phyloP scores from a whole-genome alignment of 495 filamentous ascomycete species.

The Endocarpon pusillum region DNA sequence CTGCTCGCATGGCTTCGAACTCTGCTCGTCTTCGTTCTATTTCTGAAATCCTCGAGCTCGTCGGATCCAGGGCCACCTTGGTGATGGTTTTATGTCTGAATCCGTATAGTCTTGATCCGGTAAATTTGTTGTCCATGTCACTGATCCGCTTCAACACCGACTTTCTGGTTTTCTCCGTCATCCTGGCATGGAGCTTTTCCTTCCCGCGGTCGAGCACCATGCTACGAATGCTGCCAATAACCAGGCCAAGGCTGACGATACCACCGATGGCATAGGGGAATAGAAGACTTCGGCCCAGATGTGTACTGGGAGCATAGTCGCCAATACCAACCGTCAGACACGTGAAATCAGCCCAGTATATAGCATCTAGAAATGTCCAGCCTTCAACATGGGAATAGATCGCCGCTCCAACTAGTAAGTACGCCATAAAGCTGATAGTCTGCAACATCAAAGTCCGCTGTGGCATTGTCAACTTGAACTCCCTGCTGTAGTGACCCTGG shows the following conservation, averaged over 20 bases:
- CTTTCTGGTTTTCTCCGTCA: constrained; percentile 51
- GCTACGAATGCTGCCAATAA: constrained; percentile 65
- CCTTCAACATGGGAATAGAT: constrained; percentile 56
- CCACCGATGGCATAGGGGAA: constrained; percentile 71
- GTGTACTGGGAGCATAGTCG: constrained; percentile 43
- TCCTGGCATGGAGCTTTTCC: constrained; percentile 46
- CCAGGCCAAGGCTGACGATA: constrained; percentile 67
- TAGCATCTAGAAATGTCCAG: constrained; percentile 61
- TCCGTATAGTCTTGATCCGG: constrained; percentile 2
- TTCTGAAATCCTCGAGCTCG: constrained; percentile 18
- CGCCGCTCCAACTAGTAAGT: constrained; percentile 55
- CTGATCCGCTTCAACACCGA: constrained; percentile 34
- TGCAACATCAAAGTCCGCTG: constrained; percentile 81
- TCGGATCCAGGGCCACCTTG: not conserved
- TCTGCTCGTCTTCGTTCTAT: constrained; percentile 47
- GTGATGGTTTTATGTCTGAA: not conserved
- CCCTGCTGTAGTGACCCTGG: constrained; percentile 42
- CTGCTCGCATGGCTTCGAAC: constrained; percentile 62
- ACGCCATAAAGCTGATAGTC: constrained; percentile 61
- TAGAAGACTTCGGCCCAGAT: constrained; percentile 46
- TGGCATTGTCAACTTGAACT: constrained; percentile 53
- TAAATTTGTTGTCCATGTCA: constrained; percentile 19
- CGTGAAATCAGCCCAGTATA: constrained; percentile 77
- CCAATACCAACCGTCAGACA: constrained; percentile 74
- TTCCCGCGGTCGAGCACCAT: constrained; percentile 66